Conservation (phyloP, 1,284 basidiomycete genomes). For the Ganoderma resinaceum region DNA sequence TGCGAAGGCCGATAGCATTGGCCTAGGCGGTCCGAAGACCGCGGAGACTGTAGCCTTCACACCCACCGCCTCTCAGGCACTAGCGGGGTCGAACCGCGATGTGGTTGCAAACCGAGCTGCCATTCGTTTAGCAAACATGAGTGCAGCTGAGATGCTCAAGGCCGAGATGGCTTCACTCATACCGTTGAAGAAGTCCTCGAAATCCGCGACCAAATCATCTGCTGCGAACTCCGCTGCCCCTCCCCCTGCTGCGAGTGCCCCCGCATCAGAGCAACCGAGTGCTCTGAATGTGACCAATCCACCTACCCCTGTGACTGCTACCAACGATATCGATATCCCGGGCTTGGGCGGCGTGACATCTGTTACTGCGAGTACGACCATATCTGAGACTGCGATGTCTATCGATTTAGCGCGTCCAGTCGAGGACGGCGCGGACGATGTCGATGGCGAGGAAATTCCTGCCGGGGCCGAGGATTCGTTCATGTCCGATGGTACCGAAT, state of each 20-base stretch:
- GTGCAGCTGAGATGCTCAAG: slow-evolving; percentile 92
- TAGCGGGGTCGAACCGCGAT: slow-evolving; percentile 84
- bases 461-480: slow-evolving; percentile 24
- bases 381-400: slow-evolving; percentile 19
- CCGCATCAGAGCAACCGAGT: slow-evolving; percentile 22
- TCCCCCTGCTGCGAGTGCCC: slow-evolving; percentile 21
- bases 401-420: slow-evolving; percentile 19
- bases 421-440: slow-evolving; percentile 28
- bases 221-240: slow-evolving; percentile 33
- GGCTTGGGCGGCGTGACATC: slow-evolving; percentile 38
- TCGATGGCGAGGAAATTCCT: slow-evolving; percentile 33
- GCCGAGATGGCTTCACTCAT: slow-evolving; percentile 83
- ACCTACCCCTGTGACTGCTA: slow-evolving; percentile 12
- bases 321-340: slow-evolving; percentile 39
- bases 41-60: slow-evolving; percentile 60
- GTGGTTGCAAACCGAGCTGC: slow-evolving; percentile 88
- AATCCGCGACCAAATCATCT: slow-evolving; percentile 44
- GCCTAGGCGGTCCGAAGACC: slow-evolving; percentile 67
- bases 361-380: slow-evolving; percentile 13
- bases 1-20: slow-evolving; percentile 76
- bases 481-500: slow-evolving; percentile 32
- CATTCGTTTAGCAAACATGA: slow-evolving; percentile 95
- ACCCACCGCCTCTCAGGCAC: slow-evolving; percentile 67
- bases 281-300: slow-evolving; percentile 15
- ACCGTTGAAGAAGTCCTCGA: slow-evolving; percentile 59